Base-by-base conservation (phyloP, 192 early-diverging fungal genomes). In the Entomortierella beljakovae region DNA sequence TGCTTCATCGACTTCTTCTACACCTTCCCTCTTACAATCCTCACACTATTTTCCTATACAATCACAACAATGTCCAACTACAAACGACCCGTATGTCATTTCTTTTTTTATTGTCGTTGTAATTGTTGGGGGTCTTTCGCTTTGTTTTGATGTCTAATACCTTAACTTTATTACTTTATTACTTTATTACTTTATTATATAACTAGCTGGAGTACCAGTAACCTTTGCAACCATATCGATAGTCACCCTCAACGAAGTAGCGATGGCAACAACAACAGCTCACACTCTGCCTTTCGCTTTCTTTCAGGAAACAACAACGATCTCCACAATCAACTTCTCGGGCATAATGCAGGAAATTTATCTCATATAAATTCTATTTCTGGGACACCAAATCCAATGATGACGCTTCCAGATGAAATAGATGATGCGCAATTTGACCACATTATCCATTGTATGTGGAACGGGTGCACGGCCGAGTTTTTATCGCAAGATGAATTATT, bases 381-480 rank as follows among this genome's bases (percentile, higher is more conserved):
- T 6, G 69, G 15, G 37, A 28, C 69, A 26, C 61, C 57, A 40
- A 57, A 64, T 1, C 66, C 71, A 22, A 31, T 33, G 13, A 29
- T 60, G 15, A 61, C 75, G 11, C 60, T 79, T 0, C 26, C 61
- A 9, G 57, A 64, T 22, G 16, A 42, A 6, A 79, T 79, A 61
- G 61, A 69, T 29, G 66, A 63, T 10, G 75, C 50, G 13, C 66
- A 79, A 46, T 59, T 79, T 26, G 75, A 79, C 50, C 67, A 79
- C n/a, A 79, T 79, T 43, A 79, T 79, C 46, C 64, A 66, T 1
- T 88, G 87, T 42, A 71, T 86, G 8, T 88, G 87, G 87, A 61
- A 76, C 2, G 75, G 82, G 18, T 88, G 87, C 57, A 62, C 82
- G 1, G 87, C 87, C 0, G 81, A 71, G 20, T 88, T 88, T 50